These are phyloP conservation scores for Vigna nakashimae DNA, from an alignment of 306 rosid species.

Conservation along the genomic window DNA sequence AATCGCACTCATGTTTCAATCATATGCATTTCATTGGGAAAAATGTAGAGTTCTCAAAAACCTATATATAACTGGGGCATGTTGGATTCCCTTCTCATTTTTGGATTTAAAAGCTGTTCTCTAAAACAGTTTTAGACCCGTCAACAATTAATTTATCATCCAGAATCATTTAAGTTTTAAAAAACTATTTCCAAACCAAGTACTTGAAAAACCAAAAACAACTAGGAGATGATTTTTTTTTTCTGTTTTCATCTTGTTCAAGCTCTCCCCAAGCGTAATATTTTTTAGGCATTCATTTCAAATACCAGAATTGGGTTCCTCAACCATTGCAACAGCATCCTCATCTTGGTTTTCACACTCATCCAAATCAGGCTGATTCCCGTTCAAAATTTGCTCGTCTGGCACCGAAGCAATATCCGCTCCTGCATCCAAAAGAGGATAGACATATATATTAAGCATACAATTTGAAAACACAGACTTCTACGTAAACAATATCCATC, in stretches of 20 bases:
- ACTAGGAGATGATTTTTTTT: not conserved
- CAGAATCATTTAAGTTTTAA: not conserved
- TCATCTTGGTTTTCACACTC: constrained; percentile 85
- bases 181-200: not conserved
- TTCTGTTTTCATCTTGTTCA: not conserved
- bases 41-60: constrained; percentile 11
- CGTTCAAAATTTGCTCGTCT: constrained; percentile 79
- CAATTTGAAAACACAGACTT: not conserved
- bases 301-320: constrained; percentile 83
- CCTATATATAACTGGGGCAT: not conserved
- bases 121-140: not conserved
- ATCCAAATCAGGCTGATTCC: constrained; percentile 82
- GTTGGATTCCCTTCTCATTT: not conserved
- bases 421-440: constrained; percentile 52
- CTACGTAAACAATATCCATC: constrained; percentile 17
- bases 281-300: not conserved
- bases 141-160: not conserved
- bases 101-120: not conserved
- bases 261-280: not conserved
- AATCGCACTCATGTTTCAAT: not conserved
- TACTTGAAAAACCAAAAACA: not conserved
- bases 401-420: constrained; percentile 66
- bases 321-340: constrained; percentile 83
- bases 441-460: constrained; percentile 10
- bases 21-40: not conserved